Base-by-base conservation (phyloP, 148 eudicot genomes). In the Limonium bicolor region DNA sequence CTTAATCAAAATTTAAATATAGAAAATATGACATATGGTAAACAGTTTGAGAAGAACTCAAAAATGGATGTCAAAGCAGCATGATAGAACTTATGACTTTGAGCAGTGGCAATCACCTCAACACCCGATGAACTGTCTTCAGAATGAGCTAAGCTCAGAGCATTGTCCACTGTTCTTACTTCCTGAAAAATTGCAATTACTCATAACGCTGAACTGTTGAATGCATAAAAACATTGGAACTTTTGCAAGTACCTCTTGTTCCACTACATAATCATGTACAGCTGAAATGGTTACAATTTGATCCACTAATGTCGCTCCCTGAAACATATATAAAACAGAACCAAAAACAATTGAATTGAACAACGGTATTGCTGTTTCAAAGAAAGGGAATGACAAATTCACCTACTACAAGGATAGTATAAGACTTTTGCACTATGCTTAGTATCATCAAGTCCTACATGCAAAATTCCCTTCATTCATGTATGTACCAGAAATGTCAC, bases 291-390 rank as follows among this genome's bases (percentile, higher is more conserved):
- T 64, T 34, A 88, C 97, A 56, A 83, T 81, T 58, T 77, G 97
- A 62, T 88, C 97, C 40, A 80, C 97, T 36, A 88, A 67, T 32
- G 97, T 88, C 48, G 97, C 97, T 42, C 97, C 97, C 94, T 88
- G 77, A 51, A 66, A 29, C 20, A 32, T 16, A 20, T 50, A 46
- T 21, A 38, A 30, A n/a, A 37, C 0, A 16, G 13, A 6, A 46
- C n/a, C n/a, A n/a, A n/a, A n/a, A n/a, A n/a, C n/a, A n/a, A n/a
- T n/a, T n/a, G n/a, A n/a, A n/a, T n/a, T n/a, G n/a, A n/a, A n/a
- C n/a, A n/a, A n/a, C n/a, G n/a, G n/a, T n/a, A n/a, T n/a, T n/a
- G n/a, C n/a, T n/a, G n/a, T n/a, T n/a, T n/a, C n/a, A n/a, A n/a
- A n/a, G n/a, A n/a, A n/a, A n/a, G n/a, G n/a, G n/a, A n/a, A n/a